These are phyloP conservation scores for Stephania yunnanensis DNA, from an alignment of 164 flowering plant genomes.

Conservation along the genomic window DNA sequence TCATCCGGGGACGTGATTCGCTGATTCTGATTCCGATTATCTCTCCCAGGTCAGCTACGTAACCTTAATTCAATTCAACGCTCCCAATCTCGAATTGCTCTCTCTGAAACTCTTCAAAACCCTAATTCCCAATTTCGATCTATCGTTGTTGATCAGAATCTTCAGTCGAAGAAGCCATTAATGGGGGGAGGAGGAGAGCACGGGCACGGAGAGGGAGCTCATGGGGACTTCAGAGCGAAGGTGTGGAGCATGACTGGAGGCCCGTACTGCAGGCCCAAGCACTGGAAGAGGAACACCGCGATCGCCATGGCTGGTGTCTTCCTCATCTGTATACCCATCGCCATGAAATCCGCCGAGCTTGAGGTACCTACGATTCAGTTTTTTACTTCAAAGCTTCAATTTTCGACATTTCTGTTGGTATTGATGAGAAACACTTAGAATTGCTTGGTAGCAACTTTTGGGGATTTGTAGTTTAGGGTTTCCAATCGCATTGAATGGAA, in stretches of 20 bases:
- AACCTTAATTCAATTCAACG: neutral
- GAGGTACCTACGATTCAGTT: constrained; percentile 43
- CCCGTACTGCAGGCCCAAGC: constrained; percentile 78
- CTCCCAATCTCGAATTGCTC: neutral
- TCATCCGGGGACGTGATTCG: neutral
- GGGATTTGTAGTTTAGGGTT: neutral
- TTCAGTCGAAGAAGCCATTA: constrained; percentile 3
- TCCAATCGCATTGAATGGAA: neutral
- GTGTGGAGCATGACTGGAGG: constrained; percentile 95
- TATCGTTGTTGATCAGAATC: neutral
- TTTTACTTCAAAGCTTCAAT: neutral
- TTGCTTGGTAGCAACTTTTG: neutral
- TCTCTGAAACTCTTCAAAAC: neutral
- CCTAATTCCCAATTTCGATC: neutral
- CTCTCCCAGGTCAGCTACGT: neutral
- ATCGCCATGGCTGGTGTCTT: constrained; percentile 77
- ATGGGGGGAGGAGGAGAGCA: constrained; percentile 74
- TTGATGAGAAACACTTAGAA: neutral
- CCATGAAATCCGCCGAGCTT: constrained; percentile 86
- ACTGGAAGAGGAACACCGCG: constrained; percentile 94
- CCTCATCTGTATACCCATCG: constrained; percentile 84
- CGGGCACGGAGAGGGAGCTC: constrained; percentile 42
- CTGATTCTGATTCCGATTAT: neutral
- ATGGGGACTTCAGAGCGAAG: constrained; percentile 74
- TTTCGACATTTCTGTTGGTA: no score